Evolutionary conservation across 2,329 filamentous ascomycete species (phyloP).

Genomic region (Trichoderma asperellum): DNA sequence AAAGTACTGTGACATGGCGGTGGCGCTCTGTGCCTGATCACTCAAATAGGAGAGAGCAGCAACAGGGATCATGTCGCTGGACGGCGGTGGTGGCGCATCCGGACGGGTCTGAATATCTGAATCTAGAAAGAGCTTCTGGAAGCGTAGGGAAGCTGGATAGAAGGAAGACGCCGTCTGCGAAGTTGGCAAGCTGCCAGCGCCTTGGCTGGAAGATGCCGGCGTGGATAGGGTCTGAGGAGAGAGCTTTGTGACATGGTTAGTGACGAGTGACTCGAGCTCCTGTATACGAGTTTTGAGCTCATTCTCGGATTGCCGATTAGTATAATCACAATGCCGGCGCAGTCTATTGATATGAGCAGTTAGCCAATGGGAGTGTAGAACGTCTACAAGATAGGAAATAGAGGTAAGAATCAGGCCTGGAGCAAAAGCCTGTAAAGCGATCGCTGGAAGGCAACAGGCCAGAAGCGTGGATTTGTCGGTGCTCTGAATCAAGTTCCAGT

Average conservation of each 20-base stretch:
- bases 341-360: slow-evolving; percentile 15
- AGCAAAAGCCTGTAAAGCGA: neutral
- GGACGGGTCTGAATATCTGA: slow-evolving; percentile 21
- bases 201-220: neutral
- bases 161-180: neutral
- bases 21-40: slow-evolving; percentile 7
- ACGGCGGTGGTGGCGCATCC: neutral
- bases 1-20: slow-evolving; percentile 26
- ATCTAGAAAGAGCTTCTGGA: slow-evolving; percentile 28
- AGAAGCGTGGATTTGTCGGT: neutral
- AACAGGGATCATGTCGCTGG: slow-evolving; percentile 11
- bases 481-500: neutral
- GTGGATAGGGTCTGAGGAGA: slow-evolving; percentile 9
- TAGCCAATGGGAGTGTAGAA: neutral
- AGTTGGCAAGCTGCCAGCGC: neutral
- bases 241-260: slow-evolving; percentile 5
- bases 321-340: slow-evolving; percentile 24
- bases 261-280: slow-evolving; percentile 29
- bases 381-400: slow-evolving; percentile 5
- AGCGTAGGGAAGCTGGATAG: slow-evolving; percentile 24
- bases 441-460: neutral
- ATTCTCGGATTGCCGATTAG: slow-evolving; percentile 13
- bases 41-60: slow-evolving; percentile 13
- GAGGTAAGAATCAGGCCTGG: neutral
- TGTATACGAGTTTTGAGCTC: slow-evolving; percentile 27